Conservation (phyloP, 2,329 filamentous ascomycete genomes). For the Verruconis gallopava region DNA sequence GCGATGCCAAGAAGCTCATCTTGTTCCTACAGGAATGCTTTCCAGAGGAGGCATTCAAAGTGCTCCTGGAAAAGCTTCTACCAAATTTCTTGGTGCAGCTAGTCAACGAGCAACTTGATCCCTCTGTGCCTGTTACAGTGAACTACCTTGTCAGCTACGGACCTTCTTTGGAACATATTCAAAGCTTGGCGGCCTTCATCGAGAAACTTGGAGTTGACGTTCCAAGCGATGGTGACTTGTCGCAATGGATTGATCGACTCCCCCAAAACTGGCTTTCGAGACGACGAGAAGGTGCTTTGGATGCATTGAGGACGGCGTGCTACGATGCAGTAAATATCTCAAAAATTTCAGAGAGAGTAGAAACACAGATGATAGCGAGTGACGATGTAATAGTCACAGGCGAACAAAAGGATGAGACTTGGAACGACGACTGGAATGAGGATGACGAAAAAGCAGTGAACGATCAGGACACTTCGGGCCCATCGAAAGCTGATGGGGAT, state of each 20-base stretch:
- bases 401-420: constrained; percentile 41
- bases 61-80: constrained; percentile 58
- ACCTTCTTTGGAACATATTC: constrained; percentile 50
- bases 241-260: constrained; percentile 68
- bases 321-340: constrained; percentile 52
- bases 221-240: constrained; percentile 47
- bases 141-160: constrained; percentile 61
- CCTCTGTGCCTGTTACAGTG: constrained; percentile 62
- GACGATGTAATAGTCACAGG: constrained; percentile 47
- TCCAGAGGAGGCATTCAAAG: constrained; percentile 33
- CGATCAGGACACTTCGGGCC: constrained; percentile 19
- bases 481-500: constrained; percentile 18
- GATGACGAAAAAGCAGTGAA: constrained; percentile 28
- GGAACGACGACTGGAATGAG: constrained; percentile 71
- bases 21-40: constrained; percentile 39
- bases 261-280: constrained; percentile 77
- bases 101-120: constrained; percentile 61
- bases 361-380: constrained; percentile 65
- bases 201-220: constrained; percentile 43
- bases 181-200: constrained; percentile 51
- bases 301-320: constrained; percentile 58
- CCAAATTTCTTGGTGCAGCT: constrained; percentile 54
- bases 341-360: constrained; percentile 66
- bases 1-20: constrained; percentile 28
- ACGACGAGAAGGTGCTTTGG: constrained; percentile 66